phyloP scores from a whole-genome alignment of 305 asterid genomes.

The Fraxinus baroniana region DNA sequence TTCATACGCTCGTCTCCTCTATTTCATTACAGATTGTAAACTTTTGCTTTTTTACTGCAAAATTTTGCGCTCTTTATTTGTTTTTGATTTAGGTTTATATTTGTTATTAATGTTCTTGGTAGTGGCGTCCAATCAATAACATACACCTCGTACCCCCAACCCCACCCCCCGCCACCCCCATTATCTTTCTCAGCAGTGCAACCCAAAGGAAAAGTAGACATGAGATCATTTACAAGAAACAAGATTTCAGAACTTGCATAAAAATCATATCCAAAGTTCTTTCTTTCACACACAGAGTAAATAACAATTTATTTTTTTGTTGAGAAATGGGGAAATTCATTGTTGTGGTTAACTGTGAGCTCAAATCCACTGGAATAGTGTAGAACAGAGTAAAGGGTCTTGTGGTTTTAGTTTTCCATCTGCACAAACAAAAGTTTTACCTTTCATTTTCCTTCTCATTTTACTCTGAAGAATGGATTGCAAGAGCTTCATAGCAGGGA shows the following conservation, averaged over 20 bases:
- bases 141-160: neutral
- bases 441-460: slow-evolving; percentile 5
- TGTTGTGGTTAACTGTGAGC: slow-evolving; percentile 61
- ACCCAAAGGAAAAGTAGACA: slow-evolving; percentile 29
- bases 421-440: neutral
- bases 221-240: slow-evolving; percentile 29
- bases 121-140: neutral
- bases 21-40: neutral
- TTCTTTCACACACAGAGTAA: slow-evolving; percentile 22
- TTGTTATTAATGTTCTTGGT: neutral
- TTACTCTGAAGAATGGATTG: slow-evolving; percentile 52
- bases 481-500: slow-evolving; percentile 46
- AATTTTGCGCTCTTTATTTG: neutral
- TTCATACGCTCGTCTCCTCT: slow-evolving; percentile 25
- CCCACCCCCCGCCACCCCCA: slow-evolving; percentile 26
- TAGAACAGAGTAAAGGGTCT: slow-evolving; percentile 34
- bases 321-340: slow-evolving; percentile 57
- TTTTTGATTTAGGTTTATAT: neutral
- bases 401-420: neutral
- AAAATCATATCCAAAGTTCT: slow-evolving; percentile 15
- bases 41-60: neutral
- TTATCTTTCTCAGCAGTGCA: slow-evolving; percentile 34
- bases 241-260: slow-evolving; percentile 18
- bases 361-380: slow-evolving; percentile 89
- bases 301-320: slow-evolving; percentile 8